Percentiles rank a stretch among this genome's conserved stretches.
These are phyloP conservation scores for Raphanus raphanistrum DNA, from an alignment of 345 rosid species.

Conservation along the genomic window DNA sequence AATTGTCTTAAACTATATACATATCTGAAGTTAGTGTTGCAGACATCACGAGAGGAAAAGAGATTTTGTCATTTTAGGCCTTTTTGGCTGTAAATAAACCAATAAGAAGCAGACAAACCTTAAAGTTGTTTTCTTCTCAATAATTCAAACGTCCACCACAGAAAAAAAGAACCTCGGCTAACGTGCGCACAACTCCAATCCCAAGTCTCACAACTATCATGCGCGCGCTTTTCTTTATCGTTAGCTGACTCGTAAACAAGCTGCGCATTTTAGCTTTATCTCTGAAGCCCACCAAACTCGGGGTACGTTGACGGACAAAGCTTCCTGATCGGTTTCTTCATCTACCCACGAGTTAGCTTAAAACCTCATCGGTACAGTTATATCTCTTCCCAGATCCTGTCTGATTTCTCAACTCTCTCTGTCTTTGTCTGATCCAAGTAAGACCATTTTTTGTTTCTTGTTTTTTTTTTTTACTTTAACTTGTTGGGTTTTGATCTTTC, in stretches of 20 bases:
- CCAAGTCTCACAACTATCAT: slow-evolving; percentile 3
- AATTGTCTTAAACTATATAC: slow-evolving; percentile 6
- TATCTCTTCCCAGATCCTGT: slow-evolving; percentile 17
- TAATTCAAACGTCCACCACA: slow-evolving; percentile 37
- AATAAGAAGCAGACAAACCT: slow-evolving; percentile 7
- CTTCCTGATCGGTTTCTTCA: background rate
- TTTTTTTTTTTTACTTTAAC: background rate
- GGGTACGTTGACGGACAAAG: slow-evolving; percentile 29
- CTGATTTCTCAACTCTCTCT: slow-evolving; percentile 6
- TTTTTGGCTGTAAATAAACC: slow-evolving; percentile 30
- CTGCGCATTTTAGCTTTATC: slow-evolving; percentile 37
- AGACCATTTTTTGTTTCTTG: background rate
- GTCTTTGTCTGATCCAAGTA: slow-evolving; percentile 30
- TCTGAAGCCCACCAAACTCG: background rate
- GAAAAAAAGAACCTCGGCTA: background rate
- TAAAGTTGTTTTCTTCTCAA: slow-evolving; percentile 21
- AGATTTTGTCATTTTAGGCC: background rate
- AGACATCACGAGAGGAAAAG: slow-evolving; percentile 14
- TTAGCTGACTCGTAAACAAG: slow-evolving; percentile 18
- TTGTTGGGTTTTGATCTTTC: slow-evolving; percentile 27
- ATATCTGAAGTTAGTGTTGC: slow-evolving; percentile 4
- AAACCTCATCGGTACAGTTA: slow-evolving; percentile 6
- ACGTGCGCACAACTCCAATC: slow-evolving; percentile 27
- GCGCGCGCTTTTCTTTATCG: slow-evolving; percentile 22
- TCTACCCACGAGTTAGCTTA: background rate